A percentile compares a stretch with the other conserved stretches of the same genome.
Evolutionary conservation across 306 rosid species (phyloP).

Genomic region (Purshia tridentata): DNA sequence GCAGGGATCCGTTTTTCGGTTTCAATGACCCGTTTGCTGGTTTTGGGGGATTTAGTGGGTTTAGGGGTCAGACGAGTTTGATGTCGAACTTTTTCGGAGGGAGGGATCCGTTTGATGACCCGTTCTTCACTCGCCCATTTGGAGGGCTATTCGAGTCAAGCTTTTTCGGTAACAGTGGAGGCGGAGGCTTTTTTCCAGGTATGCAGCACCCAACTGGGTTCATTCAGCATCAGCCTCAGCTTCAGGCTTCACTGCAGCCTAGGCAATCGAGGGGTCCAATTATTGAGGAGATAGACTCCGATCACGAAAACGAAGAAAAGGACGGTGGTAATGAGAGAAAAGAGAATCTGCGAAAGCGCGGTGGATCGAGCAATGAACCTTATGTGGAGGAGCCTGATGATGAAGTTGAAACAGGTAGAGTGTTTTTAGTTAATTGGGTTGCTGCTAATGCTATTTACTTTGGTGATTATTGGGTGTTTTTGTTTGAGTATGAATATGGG

Average conservation of each 20-base stretch:
- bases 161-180: conserved; percentile 45
- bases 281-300: conserved; percentile 80
- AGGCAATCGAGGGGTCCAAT: conserved; percentile 55
- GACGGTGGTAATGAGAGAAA: conserved; percentile 32
- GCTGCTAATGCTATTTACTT: neutral
- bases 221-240: conserved; percentile 36
- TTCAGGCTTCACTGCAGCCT: conserved; percentile 48
- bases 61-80: conserved; percentile 57
- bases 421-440: neutral
- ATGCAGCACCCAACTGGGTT: conserved; percentile 52
- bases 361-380: conserved; percentile 48
- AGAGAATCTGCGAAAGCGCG: conserved; percentile 58
- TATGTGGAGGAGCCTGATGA: conserved; percentile 55
- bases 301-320: conserved; percentile 53
- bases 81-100: conserved; percentile 59
- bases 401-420: conserved; percentile 52
- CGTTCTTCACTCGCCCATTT: conserved; percentile 74
- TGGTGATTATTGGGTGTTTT: neutral
- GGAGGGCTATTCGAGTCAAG: conserved; percentile 59
- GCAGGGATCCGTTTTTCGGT: conserved; percentile 47
- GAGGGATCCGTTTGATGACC: conserved; percentile 76
- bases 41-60: conserved; percentile 61
- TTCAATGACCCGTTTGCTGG: conserved; percentile 62
- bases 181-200: conserved; percentile 40
- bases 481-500: neutral